These are phyloP conservation scores for Aspergillus pseudoglaucus DNA, from an alignment of 2,329 filamentous ascomycete species.

Conservation along the genomic window DNA sequence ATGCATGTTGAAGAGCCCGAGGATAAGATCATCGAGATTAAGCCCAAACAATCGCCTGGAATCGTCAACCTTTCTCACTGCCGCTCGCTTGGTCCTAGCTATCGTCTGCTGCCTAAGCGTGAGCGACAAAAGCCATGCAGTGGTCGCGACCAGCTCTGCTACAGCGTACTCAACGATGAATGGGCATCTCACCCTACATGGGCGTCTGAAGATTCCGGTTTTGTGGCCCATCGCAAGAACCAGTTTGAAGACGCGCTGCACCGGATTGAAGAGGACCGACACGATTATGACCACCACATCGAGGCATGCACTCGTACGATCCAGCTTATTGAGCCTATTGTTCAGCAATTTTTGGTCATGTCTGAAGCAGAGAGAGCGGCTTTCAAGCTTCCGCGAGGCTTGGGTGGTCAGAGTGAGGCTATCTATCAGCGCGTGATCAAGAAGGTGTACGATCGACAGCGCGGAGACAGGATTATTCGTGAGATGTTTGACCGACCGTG, in stretches of 20 bases:
- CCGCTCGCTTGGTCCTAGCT: conserved; percentile 90
- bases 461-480: conserved; percentile 75
- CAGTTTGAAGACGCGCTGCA: conserved; percentile 90
- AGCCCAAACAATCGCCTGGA: conserved; percentile 63
- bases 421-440: conserved; percentile 97
- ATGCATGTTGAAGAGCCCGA: conserved; percentile 65
- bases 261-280: conserved; percentile 92
- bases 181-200: conserved; percentile 99
- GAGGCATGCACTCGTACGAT: conserved; percentile 93
- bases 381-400: conserved; percentile 73
- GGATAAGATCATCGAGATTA: conserved; percentile 73
- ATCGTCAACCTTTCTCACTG: conserved; percentile 93
- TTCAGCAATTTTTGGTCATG: conserved; percentile 81
- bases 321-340: conserved; percentile 89
- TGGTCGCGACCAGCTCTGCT: conserved; percentile 89
- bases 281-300: conserved; percentile 98
- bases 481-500: conserved; percentile 81
- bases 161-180: conserved; percentile 88
- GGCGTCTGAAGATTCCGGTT: conserved; percentile 96
- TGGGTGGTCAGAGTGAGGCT: conserved; percentile 88
- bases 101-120: conserved; percentile 81
- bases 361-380: conserved; percentile 61
- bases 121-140: conserved; percentile 89
- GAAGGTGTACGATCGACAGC: conserved; percentile 87
- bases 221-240: conserved; percentile 96